Evolutionary conservation across 345 rosid species (phyloP).

Genomic region (Bruguiera parviflora): DNA sequence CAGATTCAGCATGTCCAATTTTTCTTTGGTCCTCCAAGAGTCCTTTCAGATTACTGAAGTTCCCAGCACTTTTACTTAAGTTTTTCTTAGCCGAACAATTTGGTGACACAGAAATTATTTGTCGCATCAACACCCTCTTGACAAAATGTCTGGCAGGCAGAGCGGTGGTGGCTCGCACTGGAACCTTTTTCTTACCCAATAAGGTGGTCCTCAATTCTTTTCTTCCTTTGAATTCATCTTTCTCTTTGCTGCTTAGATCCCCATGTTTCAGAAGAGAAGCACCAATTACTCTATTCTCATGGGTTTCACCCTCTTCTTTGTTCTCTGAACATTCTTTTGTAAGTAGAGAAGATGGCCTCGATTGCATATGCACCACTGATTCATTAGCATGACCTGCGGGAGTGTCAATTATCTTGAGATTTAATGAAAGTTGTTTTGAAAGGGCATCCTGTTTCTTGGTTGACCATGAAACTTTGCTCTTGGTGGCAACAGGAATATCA

Average conservation of each 20-base stretch:
- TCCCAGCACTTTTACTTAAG: conserved; percentile 5
- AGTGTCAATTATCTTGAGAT: conserved; percentile 2
- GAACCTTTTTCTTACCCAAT: conserved; percentile 18
- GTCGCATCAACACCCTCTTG: conserved; percentile 11
- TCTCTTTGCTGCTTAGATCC: conserved; percentile 22
- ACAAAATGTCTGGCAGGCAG: conserved; percentile 5
- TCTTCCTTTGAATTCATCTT: conserved; percentile 17
- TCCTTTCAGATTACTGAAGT: conserved; percentile 2
- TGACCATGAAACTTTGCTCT: conserved; percentile 21
- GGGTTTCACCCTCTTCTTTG: conserved; percentile 4
- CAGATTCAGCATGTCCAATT: conserved; percentile 13
- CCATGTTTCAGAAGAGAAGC: conserved; percentile 1
- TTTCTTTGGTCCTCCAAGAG: conserved; percentile 6
- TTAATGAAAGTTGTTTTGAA: conserved; percentile 8
- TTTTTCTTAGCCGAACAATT: conserved; percentile 6
- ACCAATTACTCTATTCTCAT: conserved; percentile 8
- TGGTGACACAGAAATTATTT: conserved; percentile 7
- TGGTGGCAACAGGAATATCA: conserved; percentile 14
- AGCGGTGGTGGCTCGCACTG: neutral
- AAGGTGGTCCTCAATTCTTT: conserved; percentile 19
- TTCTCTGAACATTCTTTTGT: conserved; percentile 17
- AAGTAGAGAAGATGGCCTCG: conserved; percentile 8
- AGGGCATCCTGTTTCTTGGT: conserved; percentile 18
- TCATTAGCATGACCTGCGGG: conserved; percentile 6
- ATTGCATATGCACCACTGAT: conserved; percentile 9